Evolutionary conservation across 257 asterid genomes (phyloP), one percentile per base, ranked within the genome.

Genomic region (Primulina tabacum): DNA sequence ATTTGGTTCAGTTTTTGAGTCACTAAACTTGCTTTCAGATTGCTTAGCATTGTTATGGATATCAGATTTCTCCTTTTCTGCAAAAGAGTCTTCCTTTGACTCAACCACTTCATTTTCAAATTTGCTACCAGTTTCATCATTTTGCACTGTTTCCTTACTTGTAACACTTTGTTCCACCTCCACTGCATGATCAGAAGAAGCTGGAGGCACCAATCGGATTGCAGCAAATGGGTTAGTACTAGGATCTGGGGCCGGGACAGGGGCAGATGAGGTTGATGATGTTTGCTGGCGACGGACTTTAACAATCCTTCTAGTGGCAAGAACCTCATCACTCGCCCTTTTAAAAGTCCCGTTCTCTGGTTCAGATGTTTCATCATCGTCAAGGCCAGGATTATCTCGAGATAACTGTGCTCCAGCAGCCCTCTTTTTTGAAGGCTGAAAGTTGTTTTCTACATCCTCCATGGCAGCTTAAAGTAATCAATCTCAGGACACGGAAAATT

Each of bases 371-470:
- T 76, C 95, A 33, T 81, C 94, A 56, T 92, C 98, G 63, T 92
- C 98, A 68, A 90, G 94, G 68, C 89, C 95, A 64, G 94, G 96
- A 80, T 90, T 87, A 69, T 93, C 99, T 69, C 90, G 88, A 56
- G 96, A 74, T 68, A 93, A 74, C 60, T 93, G 90, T 35, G 88
- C 83, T 73, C 86, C 94, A 60, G 99, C 96, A 63, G 91, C 82
- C 79, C 99, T 89, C 88, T 93, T 93, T 79, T 87, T 93, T 26
- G 99, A 89, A 71, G 86, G 84, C 71, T 86, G 95, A 65, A 71
- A 61, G 76, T 62, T 78, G 83, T 67, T 83, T 74, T 90, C 96
- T 5, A 88, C 80, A 71, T 89, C 97, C 77, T 81, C 99, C 99
- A 93, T 93, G 35, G 71, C 75, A 65, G 79, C 60, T 66, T 29